Evolutionary conservation across 306 rosid species (phyloP), one percentile per base, ranked within the genome.

Genomic region (Ammopiptanthus mongolicus): DNA sequence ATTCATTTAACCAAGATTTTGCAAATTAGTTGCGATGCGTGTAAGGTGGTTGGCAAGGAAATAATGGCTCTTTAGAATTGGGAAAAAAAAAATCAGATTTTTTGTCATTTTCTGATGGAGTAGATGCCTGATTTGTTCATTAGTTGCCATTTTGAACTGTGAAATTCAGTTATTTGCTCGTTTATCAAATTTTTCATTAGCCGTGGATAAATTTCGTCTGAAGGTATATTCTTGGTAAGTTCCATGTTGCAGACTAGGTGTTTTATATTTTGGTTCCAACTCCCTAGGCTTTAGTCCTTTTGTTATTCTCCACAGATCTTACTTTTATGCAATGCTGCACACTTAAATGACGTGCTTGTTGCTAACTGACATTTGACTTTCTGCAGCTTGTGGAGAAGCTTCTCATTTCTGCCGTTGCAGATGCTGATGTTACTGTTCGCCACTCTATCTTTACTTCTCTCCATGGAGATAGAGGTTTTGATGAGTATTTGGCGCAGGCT

Each of bases 361-460:
- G 28, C 84, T 66, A 74, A 81, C 41, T 62, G 74, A 78, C 64
- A 51, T 75, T 76, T 62, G 76, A 7, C 75, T 75, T 53, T 75
- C 46, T 86, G 84, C 92, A 95, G 99, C 96, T 92, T 74, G 96
- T 95, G 75, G 99, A 92, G 84, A 95, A 89, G 87, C 99, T 95
- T 78, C 97, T 95, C 70, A 90, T 88, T 68, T 96, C 93, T 48
- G 99, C 99, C 71, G 99, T 95, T 81, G 97, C 96, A 36, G 99
- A 92, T 85, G 97, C 97, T 73, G 99, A 95, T 74, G 96, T 95
- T 65, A 84, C 87, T 11, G 99, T 95, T 78, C 97, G 99, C 60
- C 93, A 89, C 73, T 95, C 99, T 76, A 88, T 95, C 72, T 95
- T 95, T 73, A 87, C 88, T 71, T 89, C 96, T 81, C 87, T 92